Evolutionary conservation across 345 rosid species (phyloP).

Genomic region (Populus nigra): DNA sequence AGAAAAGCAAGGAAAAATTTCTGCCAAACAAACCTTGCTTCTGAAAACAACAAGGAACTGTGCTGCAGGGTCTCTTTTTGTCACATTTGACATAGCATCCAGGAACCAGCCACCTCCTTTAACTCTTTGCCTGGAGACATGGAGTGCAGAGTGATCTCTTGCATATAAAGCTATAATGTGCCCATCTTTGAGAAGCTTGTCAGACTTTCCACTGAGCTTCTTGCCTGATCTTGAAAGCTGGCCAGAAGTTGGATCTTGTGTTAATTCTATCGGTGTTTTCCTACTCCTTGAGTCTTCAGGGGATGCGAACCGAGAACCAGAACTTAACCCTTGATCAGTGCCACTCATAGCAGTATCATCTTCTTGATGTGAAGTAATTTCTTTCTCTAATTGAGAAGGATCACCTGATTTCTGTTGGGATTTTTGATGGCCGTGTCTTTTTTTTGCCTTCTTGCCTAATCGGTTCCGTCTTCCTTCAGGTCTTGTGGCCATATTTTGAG

Average conservation of each 20-base stretch:
- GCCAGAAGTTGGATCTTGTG: constrained; percentile 48
- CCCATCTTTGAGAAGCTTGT: constrained; percentile 80
- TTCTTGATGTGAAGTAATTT: constrained; percentile 67
- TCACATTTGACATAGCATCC: constrained; percentile 78
- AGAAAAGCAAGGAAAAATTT: constrained; percentile 8
- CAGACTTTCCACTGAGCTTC: constrained; percentile 52
- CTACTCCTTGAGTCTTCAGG: constrained; percentile 79
- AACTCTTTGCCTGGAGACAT: constrained; percentile 87
- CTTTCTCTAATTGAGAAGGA: constrained; percentile 58
- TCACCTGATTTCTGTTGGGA: constrained; percentile 57
- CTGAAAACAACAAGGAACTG: constrained; percentile 87
- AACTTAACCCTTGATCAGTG: constrained; percentile 73
- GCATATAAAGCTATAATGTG: constrained; percentile 79
- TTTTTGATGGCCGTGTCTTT: constrained; percentile 80
- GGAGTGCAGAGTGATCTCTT: constrained; percentile 66
- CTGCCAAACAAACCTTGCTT: constrained; percentile 62
- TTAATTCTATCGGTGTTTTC: constrained; percentile 69
- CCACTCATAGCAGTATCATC: constrained; percentile 88
- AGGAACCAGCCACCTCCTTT: constrained; percentile 99
- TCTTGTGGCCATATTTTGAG: constrained; percentile 43
- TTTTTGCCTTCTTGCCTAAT: constrained; percentile 93
- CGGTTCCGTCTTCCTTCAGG: constrained; percentile 71
- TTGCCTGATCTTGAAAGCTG: constrained; percentile 52
- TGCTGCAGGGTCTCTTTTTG: constrained; percentile 96
- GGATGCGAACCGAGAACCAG: constrained; percentile 78